These are phyloP conservation scores for Plenodomus lindquistii DNA, from an alignment of 2,329 filamentous ascomycete genomes.

Conservation along the genomic window DNA sequence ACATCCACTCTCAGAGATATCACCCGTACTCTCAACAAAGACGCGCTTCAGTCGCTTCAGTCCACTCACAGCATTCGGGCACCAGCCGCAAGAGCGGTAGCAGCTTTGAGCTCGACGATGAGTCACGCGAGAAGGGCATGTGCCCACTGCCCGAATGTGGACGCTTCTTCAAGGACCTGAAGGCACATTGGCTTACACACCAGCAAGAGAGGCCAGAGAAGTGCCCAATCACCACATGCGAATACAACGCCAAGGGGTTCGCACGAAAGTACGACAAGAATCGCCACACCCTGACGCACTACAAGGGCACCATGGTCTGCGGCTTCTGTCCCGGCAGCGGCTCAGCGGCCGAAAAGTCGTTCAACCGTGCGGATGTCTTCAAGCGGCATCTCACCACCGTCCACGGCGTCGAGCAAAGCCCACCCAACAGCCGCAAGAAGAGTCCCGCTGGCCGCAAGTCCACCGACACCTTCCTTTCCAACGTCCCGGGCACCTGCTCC, in stretches of 20 bases:
- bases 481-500: slow-evolving; percentile 81
- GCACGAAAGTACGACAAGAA: slow-evolving; percentile 97
- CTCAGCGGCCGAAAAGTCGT: slow-evolving; percentile 88
- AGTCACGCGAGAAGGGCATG: slow-evolving; percentile 67
- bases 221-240: slow-evolving; percentile 88
- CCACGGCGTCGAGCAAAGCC: slow-evolving; percentile 89
- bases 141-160: slow-evolving; percentile 86
- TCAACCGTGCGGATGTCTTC: slow-evolving; percentile 94
- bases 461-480: slow-evolving; percentile 65
- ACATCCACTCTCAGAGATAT: slow-evolving; percentile 60
- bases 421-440: slow-evolving; percentile 87
- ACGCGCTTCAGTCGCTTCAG: slow-evolving; percentile 71
- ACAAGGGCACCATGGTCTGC: slow-evolving; percentile 97
- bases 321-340: slow-evolving; percentile 91
- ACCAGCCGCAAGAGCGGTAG: slow-evolving; percentile 56
- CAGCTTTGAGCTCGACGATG: slow-evolving; percentile 45
- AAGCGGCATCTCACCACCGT: slow-evolving; percentile 90
- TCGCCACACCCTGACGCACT: slow-evolving; percentile 89
- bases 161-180: slow-evolving; percentile 85
- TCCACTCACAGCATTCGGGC: slow-evolving; percentile 66
- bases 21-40: slow-evolving; percentile 60
- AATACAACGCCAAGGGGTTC: slow-evolving; percentile 91
- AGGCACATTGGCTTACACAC: slow-evolving; percentile 93
- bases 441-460: slow-evolving; percentile 63
- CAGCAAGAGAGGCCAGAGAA: slow-evolving; percentile 90